These are phyloP conservation scores for Fonsecaea multimorphosa DNA, from an alignment of 2,329 filamentous ascomycete genomes.

Conservation along the genomic window DNA sequence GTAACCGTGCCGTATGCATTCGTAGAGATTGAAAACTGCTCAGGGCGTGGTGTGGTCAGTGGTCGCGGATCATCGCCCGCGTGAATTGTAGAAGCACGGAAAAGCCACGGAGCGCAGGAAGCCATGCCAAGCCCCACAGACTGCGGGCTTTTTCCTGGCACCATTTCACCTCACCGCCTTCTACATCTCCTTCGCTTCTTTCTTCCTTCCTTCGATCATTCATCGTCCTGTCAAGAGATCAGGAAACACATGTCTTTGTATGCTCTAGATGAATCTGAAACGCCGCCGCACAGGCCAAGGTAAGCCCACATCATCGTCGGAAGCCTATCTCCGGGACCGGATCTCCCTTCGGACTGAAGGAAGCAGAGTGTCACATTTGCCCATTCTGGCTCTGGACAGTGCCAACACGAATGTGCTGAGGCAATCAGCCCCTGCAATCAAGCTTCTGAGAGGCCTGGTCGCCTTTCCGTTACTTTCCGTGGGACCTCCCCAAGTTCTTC, in stretches of 20 bases:
- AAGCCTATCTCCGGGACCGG: not conserved
- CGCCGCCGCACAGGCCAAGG: not conserved
- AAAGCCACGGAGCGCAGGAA: not conserved
- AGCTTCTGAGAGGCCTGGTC: not conserved
- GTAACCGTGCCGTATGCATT: not conserved
- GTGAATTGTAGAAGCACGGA: not conserved
- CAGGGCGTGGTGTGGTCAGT: no score
- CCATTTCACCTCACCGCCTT: not conserved
- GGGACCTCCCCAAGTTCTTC: not conserved
- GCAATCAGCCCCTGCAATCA: not conserved
- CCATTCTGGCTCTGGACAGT: not conserved
- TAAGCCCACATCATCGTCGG: not conserved
- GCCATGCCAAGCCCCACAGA: not conserved
- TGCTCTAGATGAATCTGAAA: not conserved
- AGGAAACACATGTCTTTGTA: not conserved
- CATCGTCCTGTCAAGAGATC: not conserved
- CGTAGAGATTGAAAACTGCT: no score
- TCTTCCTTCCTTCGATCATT: not conserved
- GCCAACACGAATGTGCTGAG: not conserved
- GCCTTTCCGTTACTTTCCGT: constrained; percentile 9
- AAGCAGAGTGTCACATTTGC: constrained; percentile 13
- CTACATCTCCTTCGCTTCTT: not conserved
- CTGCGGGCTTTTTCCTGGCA: not conserved
- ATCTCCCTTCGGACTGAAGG: constrained; percentile 10
- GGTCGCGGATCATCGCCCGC: not conserved